These are phyloP conservation scores for Borealophlyctis nickersoniae DNA, from an alignment of 192 early-diverging fungal genomes.

Conservation along the genomic window DNA sequence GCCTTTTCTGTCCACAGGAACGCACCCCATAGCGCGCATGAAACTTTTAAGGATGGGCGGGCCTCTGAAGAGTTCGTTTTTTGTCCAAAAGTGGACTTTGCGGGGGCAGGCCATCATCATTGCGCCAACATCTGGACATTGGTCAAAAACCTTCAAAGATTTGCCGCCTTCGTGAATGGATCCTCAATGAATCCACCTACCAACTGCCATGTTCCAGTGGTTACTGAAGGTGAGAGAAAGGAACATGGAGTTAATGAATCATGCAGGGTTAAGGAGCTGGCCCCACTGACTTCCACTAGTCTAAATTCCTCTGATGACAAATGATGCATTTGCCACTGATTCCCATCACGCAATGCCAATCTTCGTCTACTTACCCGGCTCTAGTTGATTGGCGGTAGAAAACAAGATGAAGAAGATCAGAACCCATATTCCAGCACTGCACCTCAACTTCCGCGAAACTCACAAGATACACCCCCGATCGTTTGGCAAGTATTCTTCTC, in stretches of 20 bases:
- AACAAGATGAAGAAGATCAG: not conserved
- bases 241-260: not conserved
- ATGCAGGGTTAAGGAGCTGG: too few species aligned
- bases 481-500: slow-evolving; percentile 17
- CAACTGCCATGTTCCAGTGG: slow-evolving; percentile 32
- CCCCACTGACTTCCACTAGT: too few species aligned
- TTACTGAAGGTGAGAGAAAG: slow-evolving; percentile 8
- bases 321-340: too few species aligned
- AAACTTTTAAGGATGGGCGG: slow-evolving; percentile 3
- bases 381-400: not conserved
- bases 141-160: slow-evolving; percentile 1
- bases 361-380: slow-evolving; percentile 12
- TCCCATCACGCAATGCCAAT: too few species aligned
- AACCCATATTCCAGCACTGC: too few species aligned
- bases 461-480: slow-evolving; percentile 23
- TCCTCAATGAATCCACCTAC: not conserved
- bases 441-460: too few species aligned
- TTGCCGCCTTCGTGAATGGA: not conserved
- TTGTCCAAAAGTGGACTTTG: slow-evolving; percentile 31
- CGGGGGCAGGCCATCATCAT: slow-evolving; percentile 28
- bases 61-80: slow-evolving; percentile 23
- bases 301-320: too few species aligned
- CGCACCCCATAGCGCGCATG: slow-evolving; percentile 29
- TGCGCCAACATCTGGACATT: slow-evolving; percentile 17
- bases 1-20: slow-evolving; percentile 24